A percentile compares a stretch with the other conserved stretches of the same genome.
phyloP scores from a whole-genome alignment of 495 filamentous ascomycete genomes.

The Usnea hakonensis region DNA sequence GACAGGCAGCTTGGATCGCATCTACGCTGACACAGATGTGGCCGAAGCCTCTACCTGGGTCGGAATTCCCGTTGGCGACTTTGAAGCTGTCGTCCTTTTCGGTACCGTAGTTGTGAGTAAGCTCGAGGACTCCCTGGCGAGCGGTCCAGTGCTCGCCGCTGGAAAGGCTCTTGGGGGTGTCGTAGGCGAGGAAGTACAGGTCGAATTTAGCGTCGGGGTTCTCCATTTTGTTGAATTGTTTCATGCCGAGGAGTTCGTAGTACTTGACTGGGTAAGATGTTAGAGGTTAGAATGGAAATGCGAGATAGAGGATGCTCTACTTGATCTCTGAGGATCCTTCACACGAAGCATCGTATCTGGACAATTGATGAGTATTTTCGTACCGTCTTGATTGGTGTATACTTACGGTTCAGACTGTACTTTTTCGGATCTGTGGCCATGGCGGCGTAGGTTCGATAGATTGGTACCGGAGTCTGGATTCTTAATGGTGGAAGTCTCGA shows the following conservation, averaged over 20 bases:
- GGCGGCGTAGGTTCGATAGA: slow-evolving; percentile 31
- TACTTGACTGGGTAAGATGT: slow-evolving; percentile 59
- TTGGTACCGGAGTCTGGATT: not conserved
- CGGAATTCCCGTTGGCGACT: slow-evolving; percentile 80
- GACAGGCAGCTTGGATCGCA: slow-evolving; percentile 81
- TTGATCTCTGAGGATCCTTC: slow-evolving; percentile 82
- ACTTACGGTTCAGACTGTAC: slow-evolving; percentile 80
- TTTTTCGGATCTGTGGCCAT: slow-evolving; percentile 70
- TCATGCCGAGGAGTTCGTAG: slow-evolving; percentile 91
- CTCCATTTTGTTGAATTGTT: slow-evolving; percentile 65
- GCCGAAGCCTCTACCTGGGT: slow-evolving; percentile 81
- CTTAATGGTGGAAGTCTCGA: not conserved
- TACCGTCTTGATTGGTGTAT: not conserved
- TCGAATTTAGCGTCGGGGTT: slow-evolving; percentile 79
- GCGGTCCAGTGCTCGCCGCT: slow-evolving; percentile 62
- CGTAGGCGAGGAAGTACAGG: slow-evolving; percentile 77
- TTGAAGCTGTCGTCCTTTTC: slow-evolving; percentile 78
- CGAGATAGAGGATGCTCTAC: slow-evolving; percentile 30
- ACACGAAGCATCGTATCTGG: slow-evolving; percentile 70
- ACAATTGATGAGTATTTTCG: slow-evolving; percentile 10
- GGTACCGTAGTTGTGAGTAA: slow-evolving; percentile 96
- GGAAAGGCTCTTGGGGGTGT: slow-evolving; percentile 53
- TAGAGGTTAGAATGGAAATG: not conserved
- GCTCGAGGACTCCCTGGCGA: slow-evolving; percentile 82
- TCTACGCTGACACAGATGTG: slow-evolving; percentile 85